phyloP scores from a whole-genome alignment of 2,329 filamentous ascomycete genomes.

The Graphilbum ipis-grandicollis region DNA sequence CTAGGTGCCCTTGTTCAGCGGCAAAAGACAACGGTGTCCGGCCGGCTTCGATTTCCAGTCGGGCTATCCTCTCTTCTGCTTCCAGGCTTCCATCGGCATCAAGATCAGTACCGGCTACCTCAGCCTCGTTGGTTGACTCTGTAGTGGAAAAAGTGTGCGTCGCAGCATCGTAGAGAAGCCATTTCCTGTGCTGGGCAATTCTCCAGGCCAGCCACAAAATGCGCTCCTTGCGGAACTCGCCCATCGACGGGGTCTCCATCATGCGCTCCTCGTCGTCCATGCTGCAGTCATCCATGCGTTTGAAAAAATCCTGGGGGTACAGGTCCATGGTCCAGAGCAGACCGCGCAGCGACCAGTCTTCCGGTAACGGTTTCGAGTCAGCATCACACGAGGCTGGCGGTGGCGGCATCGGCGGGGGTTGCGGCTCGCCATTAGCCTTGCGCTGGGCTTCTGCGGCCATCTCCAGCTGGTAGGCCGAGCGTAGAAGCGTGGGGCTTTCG shows the following conservation, averaged over 20 bases:
- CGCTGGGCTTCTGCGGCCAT: neutral
- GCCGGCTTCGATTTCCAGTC: too few relatives aligned
- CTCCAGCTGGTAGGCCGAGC: neutral
- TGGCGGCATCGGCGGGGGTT: neutral
- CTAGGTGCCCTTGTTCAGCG: too few relatives aligned
- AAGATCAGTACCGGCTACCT: neutral
- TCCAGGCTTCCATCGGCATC: too few relatives aligned
- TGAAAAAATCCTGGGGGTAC: slow-evolving; percentile 42
- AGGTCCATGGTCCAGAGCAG: slow-evolving; percentile 42
- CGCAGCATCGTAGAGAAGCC: slow-evolving; percentile 25
- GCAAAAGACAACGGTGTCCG: too few relatives aligned
- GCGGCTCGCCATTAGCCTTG: too few relatives aligned
- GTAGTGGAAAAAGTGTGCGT: slow-evolving; percentile 22
- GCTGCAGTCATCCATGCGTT: slow-evolving; percentile 20
- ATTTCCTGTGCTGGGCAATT: slow-evolving; percentile 24
- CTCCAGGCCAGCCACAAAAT: slow-evolving; percentile 39
- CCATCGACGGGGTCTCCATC: slow-evolving; percentile 43
- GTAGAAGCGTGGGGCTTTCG: slow-evolving; percentile 22
- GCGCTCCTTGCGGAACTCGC: slow-evolving; percentile 36
- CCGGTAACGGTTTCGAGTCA: slow-evolving; percentile 39
- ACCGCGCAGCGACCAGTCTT: slow-evolving; percentile 51
- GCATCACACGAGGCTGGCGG: slow-evolving; percentile 10
- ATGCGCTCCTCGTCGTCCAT: slow-evolving; percentile 52
- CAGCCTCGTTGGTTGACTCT: neutral
- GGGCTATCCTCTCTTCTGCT: too few relatives aligned